Evolutionary conservation across 1,284 basidiomycete genomes (phyloP).

Genomic region (Ceratobasidium sp.): DNA sequence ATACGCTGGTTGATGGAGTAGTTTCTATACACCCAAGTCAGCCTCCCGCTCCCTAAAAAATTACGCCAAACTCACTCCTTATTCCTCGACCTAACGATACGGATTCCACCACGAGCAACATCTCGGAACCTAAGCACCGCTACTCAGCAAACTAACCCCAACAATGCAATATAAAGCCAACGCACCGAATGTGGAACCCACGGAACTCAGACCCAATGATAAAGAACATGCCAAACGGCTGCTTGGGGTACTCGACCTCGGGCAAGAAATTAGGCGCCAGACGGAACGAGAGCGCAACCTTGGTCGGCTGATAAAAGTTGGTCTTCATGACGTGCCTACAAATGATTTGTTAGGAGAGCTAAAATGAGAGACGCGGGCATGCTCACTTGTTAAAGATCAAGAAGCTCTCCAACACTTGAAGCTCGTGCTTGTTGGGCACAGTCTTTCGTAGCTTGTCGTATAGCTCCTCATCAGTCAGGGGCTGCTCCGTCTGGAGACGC

Average conservation of each 20-base stretch:
- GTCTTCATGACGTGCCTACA: slow-evolving; percentile 90
- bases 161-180: not conserved
- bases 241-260: slow-evolving; percentile 91
- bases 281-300: slow-evolving; percentile 97
- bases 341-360: not conserved
- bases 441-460: slow-evolving; percentile 87
- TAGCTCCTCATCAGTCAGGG: slow-evolving; percentile 87
- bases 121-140: slow-evolving; percentile 81
- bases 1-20: slow-evolving; percentile 97
- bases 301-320: slow-evolving; percentile 98
- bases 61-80: slow-evolving; percentile 73
- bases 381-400: slow-evolving; percentile 94
- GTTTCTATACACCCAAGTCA: slow-evolving; percentile 62
- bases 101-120: slow-evolving; percentile 96
- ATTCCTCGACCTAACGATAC: slow-evolving; percentile 94
- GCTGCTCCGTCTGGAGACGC: slow-evolving; percentile 88
- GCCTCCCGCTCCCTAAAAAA: not conserved
- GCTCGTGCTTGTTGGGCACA: slow-evolving; percentile 89
- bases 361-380: not conserved
- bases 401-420: slow-evolving; percentile 94
- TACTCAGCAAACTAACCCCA: not conserved
- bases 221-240: slow-evolving; percentile 94
- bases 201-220: slow-evolving; percentile 76
- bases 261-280: slow-evolving; percentile 94
- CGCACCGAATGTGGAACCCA: slow-evolving; percentile 51